Evolutionary conservation across 257 asterid species (phyloP), one percentile per base, ranked within the genome.

Genomic region (Striga asiatica): DNA sequence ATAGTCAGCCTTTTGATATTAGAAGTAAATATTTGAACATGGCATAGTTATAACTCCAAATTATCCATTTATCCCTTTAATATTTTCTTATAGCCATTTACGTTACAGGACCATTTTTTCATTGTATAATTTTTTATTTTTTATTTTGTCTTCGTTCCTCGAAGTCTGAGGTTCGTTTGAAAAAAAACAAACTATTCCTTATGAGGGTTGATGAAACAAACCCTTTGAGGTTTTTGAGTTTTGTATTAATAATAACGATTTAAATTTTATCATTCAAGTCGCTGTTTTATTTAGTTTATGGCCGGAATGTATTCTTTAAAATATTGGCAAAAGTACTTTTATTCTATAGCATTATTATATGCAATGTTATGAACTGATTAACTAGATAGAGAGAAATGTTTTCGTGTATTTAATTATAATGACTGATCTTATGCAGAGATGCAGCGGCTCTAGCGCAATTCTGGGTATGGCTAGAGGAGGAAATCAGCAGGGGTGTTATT

Each of bases 401-500:
- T 8, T 12, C 13, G 25, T 18, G n/a, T 18, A 43, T 17, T 42
- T 17, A 18, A 43, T 23, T 43, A 18, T 27, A 27, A 27, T 24
- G 64, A 29, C 38, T 24, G 34, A 20, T 66, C 54, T 68, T 60
- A 24, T 73, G 65, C 66, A 88, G 97, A 76, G 98, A 92, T 71
- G 97, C 95, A 17, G 95, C 95, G 49, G 97, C 96, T 64, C 76
- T 92, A 60, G 95, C 94, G 47, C 85, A 88, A 37, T 88, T 92
- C 67, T 92, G 97, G 95, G 78, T 82, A 18, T 92, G 98, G 95
- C 76, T 92, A 66, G 98, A 92, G 81, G 89, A 82, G 50, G 85
- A 84, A 75, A 78, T 92, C 28, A 23, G 60, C 39, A 74, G 58
- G 38, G 81, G 66, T 68, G 80, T 59, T 22, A 46, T 69, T 58